phyloP scores from a whole-genome alignment of 2,329 filamentous ascomycete species.

The Talaromyces rugulosus region DNA sequence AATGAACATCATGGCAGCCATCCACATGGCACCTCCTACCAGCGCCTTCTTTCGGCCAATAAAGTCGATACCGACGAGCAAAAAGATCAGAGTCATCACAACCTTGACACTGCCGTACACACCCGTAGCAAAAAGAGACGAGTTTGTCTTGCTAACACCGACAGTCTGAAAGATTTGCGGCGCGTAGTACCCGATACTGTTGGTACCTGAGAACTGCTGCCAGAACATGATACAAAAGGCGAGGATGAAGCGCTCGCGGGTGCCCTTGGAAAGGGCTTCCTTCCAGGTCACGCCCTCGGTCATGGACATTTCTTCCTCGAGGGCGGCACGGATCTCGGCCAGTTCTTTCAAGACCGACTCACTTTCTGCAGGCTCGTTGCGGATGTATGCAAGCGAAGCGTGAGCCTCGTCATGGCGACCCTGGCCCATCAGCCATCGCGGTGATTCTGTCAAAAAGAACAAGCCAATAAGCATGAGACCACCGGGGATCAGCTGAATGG shows the following conservation, averaged over 20 bases:
- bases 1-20: constrained; percentile 37
- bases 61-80: constrained; percentile 35
- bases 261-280: constrained; percentile 35
- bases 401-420: constrained; percentile 44
- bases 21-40: constrained; percentile 31
- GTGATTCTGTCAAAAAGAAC: constrained; percentile 50
- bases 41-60: constrained; percentile 33
- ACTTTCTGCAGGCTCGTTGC: constrained; percentile 24
- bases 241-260: constrained; percentile 34
- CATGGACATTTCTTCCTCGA: constrained; percentile 37
- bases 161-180: constrained; percentile 36
- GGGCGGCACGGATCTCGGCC: constrained; percentile 37
- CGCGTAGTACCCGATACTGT: constrained; percentile 37
- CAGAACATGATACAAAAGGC: constrained; percentile 37
- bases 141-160: constrained; percentile 28
- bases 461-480: constrained; percentile 48
- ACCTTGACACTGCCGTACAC: constrained; percentile 38
- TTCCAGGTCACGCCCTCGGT: constrained; percentile 41
- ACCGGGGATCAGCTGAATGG: constrained; percentile 50
- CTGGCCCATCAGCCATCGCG: constrained; percentile 53
- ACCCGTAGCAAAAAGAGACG: constrained; percentile 35
- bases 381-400: constrained; percentile 33
- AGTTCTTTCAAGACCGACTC: constrained; percentile 29
- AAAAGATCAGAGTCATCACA: constrained; percentile 32
- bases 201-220: constrained; percentile 39